Conservation (phyloP, 2,329 filamentous ascomycete genomes). For the Cladosporium sp. region DNA sequence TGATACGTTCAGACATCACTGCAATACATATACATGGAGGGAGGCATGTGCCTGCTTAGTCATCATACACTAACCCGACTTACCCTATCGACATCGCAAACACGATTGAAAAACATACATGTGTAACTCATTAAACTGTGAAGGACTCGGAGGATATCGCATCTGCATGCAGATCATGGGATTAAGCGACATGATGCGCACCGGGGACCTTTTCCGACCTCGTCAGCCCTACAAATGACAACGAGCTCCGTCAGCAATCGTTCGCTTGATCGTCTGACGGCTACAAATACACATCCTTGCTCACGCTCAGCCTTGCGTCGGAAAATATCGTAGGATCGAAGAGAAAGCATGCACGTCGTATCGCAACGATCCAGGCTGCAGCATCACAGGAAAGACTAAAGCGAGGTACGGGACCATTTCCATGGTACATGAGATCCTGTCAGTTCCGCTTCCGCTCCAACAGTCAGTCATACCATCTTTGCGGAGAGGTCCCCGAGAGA, state of each 20-base stretch:
- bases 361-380: neutral
- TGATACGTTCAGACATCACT: neutral
- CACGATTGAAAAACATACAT: neutral
- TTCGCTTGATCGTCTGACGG: neutral
- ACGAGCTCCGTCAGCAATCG: neutral
- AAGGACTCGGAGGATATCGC: neutral
- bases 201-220: neutral
- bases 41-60: neutral
- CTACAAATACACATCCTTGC: neutral
- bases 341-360: too few relatives aligned
- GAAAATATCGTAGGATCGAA: neutral
- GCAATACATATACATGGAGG: neutral
- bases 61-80: neutral
- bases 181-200: neutral
- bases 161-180: neutral
- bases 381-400: neutral
- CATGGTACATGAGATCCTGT: neutral
- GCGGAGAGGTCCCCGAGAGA: neutral
- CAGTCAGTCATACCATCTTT: neutral
- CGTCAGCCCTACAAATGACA: neutral
- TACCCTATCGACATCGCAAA: neutral
- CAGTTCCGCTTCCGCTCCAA: neutral
- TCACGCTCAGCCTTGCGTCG: neutral
- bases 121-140: too few relatives aligned
- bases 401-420: neutral